Evolutionary conservation across 345 rosid species (phyloP).

Genomic region (Camelina sativa): DNA sequence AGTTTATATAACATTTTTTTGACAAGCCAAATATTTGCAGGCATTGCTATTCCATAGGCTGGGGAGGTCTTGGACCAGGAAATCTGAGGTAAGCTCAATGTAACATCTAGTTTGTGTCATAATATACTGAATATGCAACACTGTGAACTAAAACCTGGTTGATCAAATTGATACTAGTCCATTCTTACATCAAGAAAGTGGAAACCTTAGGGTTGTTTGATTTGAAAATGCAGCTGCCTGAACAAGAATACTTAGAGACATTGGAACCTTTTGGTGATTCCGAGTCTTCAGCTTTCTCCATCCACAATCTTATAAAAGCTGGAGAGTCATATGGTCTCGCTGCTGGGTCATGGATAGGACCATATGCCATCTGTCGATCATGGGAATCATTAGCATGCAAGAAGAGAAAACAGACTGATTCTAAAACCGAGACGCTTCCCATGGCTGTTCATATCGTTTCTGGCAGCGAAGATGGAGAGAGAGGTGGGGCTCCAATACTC

Average conservation of each 20-base stretch:
- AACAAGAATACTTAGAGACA: constrained; percentile 66
- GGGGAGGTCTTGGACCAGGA: constrained; percentile 85
- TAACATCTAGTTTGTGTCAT: constrained; percentile 5
- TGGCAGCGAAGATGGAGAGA: constrained; percentile 91
- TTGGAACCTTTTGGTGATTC: constrained; percentile 87
- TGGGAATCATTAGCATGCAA: constrained; percentile 74
- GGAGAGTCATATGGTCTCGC: constrained; percentile 88
- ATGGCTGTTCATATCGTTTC: constrained; percentile 92
- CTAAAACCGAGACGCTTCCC: constrained; percentile 54
- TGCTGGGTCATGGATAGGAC: constrained; percentile 99
- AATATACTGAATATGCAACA: neutral
- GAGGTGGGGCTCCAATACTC: constrained; percentile 96
- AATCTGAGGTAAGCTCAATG: constrained; percentile 52
- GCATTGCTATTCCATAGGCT: constrained; percentile 82
- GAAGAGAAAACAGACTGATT: constrained; percentile 53
- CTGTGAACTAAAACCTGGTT: neutral
- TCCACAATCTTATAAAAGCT: constrained; percentile 82
- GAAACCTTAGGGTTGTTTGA: constrained; percentile 34
- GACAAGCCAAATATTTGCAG: constrained; percentile 45
- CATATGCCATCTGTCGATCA: constrained; percentile 89
- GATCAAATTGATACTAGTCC: neutral
- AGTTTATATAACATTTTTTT: constrained; percentile 7
- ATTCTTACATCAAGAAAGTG: neutral
- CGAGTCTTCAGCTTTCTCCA: constrained; percentile 66
- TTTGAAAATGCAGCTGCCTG: constrained; percentile 62